Base-by-base conservation (phyloP, 768 basidiomycete species). In the Lactarius deliciosus region DNA sequence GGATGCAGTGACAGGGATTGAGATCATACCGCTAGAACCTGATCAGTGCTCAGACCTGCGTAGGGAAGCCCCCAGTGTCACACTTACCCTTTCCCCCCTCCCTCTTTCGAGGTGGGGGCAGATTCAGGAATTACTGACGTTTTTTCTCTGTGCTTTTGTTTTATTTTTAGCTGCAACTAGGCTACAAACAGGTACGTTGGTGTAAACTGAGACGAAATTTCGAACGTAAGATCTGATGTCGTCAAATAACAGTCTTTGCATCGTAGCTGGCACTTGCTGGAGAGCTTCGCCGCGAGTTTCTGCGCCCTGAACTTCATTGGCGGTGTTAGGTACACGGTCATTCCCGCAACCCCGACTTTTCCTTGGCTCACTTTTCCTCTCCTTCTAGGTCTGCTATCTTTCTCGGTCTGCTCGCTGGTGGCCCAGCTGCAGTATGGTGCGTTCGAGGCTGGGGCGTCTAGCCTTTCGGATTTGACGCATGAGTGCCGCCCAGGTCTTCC, bases 11-110 rank as follows among this genome's bases (percentile, higher is more conserved):
- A 77, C 79, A 77, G 79, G 85, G 92, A 79, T 93, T 95, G 93
- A 96, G 94, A 95, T 91, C 67, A 95, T 86, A 95, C 93, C 92
- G 94, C 88, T 86, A 78, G 91, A 94, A 94, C 93, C 92, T 95
- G 94, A 92, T 84, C 89, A 93, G 92, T 83, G 90, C 86, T 92
- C 84, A 94, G 83, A 92, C 91, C 91, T 93, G 93, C 94, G 93
- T 92, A 94, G 92, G 92, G 92, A 95, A 92, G 89, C 89, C 90
- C 81, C 82, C 85, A 89, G 89, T 85, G 81, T 88, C 79, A 72
- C 74, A 72, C 68, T 65, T 79, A 78, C 82, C 78, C 77, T 77
- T 78, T 72, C 69, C 75, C 22, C 76, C 75, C 74, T 70, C 75
- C 78, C 77, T 79, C 76, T 72, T 75, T 70, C 66, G 66, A 71